Evolutionary conservation across 768 basidiomycete species (phyloP), one percentile per base, ranked within the genome.

Genomic region (Suillus luteus): DNA sequence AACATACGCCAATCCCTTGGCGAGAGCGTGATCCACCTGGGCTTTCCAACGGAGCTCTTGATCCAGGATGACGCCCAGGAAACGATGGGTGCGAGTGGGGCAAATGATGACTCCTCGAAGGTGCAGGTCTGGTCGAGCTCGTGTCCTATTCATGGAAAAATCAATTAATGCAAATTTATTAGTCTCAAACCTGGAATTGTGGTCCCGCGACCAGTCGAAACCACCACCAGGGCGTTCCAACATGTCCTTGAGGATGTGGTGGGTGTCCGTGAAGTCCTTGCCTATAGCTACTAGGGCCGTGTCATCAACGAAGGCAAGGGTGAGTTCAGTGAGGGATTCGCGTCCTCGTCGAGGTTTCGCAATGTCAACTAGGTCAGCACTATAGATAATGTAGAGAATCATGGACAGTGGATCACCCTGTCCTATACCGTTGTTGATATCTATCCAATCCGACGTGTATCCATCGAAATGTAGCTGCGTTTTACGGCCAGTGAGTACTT

Each of bases 331-430:
- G 2, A 12, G n/a, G 0, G 44, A 22, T 22, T 3, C n/a, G 4
- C 44, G 5, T 4, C 44, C 44, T 8, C 3, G 10, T 4, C 64
- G 55, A 0, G 31, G 10, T 2, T 59, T 61, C 0, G 74, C 63
- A 0, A 59, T 33, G 0, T 70, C 51, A 0, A 70, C 22, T 0
- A 77, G 62, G 59, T 68, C 63, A 1, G 76, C 10, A 54, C 77
- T 80, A 66, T 75, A 78, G 15, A 78, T 70, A 14, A 72, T 68
- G 52, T 75, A 78, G 0, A 75, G 55, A 0, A 77, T 63, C 51
- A 72, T 72, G 0, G 76, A 76, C 1, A 72, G 61, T 0, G 75
- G 77, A 64, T 75, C 71, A 0, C 79, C 78, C 63, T 79, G 75
- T 2, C 73, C 72, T 1, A 77, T 72, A 0, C 78, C 38, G 5